Percentiles rank a stretch among this genome's conserved stretches.
phyloP scores from a whole-genome alignment of 345 rosid genomes.

The Isatis tinctoria region DNA sequence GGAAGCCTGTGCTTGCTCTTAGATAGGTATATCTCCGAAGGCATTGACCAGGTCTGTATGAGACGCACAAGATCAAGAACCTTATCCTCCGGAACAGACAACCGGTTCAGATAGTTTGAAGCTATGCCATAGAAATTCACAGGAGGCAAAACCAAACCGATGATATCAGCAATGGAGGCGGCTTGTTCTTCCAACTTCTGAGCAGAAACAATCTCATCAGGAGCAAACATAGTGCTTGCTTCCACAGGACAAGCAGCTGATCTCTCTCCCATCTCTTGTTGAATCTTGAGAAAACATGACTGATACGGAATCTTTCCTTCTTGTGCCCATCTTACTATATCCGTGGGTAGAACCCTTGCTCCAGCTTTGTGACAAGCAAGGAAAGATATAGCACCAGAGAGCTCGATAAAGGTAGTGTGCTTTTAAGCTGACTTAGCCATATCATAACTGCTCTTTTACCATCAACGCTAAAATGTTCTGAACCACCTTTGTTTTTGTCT shows the following conservation, averaged over 20 bases:
- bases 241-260: constrained; percentile 61
- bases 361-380: constrained; percentile 70
- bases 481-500: background rate
- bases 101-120: constrained; percentile 44
- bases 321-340: constrained; percentile 59
- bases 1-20: constrained; percentile 56
- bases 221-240: constrained; percentile 58
- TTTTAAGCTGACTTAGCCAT: constrained; percentile 56
- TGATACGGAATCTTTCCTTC: constrained; percentile 73
- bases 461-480: constrained; percentile 44
- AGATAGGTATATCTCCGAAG: constrained; percentile 71
- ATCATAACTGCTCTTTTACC: constrained; percentile 60
- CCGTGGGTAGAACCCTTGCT: constrained; percentile 65
- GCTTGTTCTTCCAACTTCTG: constrained; percentile 60
- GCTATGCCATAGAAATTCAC: constrained; percentile 66
- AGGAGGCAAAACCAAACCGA: constrained; percentile 66
- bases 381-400: constrained; percentile 65
- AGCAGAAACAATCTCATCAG: constrained; percentile 40
- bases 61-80: constrained; percentile 53
- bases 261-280: constrained; percentile 41
- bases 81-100: constrained; percentile 52
- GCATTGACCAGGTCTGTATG: constrained; percentile 66
- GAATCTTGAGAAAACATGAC: constrained; percentile 57
- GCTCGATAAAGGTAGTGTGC: constrained; percentile 46
- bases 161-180: constrained; percentile 52